Evolutionary conservation across 2,329 filamentous ascomycete genomes (phyloP).

Genomic region (Pestalotiopsis sp.): DNA sequence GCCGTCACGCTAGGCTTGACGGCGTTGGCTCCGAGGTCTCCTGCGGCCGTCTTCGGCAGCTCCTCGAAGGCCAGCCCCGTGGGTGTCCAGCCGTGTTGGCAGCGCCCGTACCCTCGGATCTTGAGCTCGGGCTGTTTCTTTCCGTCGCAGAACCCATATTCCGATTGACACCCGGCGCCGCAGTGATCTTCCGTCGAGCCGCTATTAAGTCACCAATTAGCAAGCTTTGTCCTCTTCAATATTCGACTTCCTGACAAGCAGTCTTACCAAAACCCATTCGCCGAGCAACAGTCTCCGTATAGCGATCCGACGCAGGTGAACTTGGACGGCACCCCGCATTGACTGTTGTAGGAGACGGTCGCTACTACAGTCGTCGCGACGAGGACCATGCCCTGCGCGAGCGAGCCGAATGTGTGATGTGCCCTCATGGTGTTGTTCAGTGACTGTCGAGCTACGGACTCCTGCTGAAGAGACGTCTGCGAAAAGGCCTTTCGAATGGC

Average conservation of each 20-base stretch:
- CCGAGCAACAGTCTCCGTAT: not conserved
- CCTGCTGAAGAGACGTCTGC: not conserved
- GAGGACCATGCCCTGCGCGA: not conserved
- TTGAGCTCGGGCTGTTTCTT: not conserved
- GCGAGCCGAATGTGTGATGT: not conserved
- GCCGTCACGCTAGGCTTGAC: not conserved
- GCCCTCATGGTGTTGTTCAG: not conserved
- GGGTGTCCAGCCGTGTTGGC: not conserved
- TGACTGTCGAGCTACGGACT: not conserved
- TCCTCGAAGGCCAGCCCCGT: not conserved
- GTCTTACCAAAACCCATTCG: not conserved
- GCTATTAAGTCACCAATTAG: not conserved
- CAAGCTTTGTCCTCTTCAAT: not conserved
- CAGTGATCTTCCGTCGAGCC: not conserved
- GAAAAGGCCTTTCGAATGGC: not conserved
- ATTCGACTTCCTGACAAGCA: not conserved
- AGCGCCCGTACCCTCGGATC: not conserved
- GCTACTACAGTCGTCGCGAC: not conserved
- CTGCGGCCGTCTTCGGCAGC: constrained; percentile 44
- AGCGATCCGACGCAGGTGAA: not conserved
- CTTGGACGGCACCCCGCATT: not conserved
- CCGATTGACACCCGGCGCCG: not conserved
- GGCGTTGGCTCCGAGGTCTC: not conserved
- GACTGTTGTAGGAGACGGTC: not conserved
- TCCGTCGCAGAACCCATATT: not conserved